These are phyloP conservation scores for Claviceps humidiphila DNA, from an alignment of 2,329 filamentous ascomycete genomes.

Conservation along the genomic window DNA sequence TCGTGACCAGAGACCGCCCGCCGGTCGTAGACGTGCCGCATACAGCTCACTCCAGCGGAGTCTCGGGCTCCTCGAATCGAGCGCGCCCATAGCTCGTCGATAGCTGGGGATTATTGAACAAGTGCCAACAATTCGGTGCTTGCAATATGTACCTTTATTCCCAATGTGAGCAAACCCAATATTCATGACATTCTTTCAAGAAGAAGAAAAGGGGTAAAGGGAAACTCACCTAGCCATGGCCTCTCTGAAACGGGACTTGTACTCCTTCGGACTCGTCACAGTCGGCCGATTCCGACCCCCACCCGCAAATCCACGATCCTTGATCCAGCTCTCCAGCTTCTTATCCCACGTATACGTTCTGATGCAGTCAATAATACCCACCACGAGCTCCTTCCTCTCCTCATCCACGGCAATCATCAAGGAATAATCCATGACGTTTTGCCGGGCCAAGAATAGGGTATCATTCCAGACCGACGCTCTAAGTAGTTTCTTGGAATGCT, in stretches of 20 bases:
- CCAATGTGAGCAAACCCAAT: neutral
- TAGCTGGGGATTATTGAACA: conserved; percentile 38
- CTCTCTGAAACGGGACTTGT: conserved; percentile 89
- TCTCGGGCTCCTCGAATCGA: conserved; percentile 26
- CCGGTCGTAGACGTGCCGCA: neutral
- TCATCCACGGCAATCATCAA: conserved; percentile 98
- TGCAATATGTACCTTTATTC: conserved; percentile 52
- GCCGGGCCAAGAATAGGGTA: conserved; percentile 82
- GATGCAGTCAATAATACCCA: conserved; percentile 97
- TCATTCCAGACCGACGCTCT: conserved; percentile 94
- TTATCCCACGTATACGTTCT: conserved; percentile 99
- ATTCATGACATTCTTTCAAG: neutral
- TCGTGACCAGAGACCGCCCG: neutral
- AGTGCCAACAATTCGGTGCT: conserved; percentile 64
- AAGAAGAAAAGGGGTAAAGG: neutral
- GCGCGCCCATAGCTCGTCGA: conserved; percentile 23
- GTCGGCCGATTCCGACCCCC: conserved; percentile 75
- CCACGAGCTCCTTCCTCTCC: conserved; percentile 74
- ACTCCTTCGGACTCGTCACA: conserved; percentile 94
- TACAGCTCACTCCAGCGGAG: neutral
- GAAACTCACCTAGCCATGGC: conserved; percentile 74
- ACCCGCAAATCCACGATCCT: conserved; percentile 75
- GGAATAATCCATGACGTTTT: conserved; percentile 98
- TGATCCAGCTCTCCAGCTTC: conserved; percentile 99
- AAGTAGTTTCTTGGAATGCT: conserved; percentile 90